These are phyloP conservation scores for Syzygium malaccense DNA, from an alignment of 441 rosid species.

Conservation along the genomic window DNA sequence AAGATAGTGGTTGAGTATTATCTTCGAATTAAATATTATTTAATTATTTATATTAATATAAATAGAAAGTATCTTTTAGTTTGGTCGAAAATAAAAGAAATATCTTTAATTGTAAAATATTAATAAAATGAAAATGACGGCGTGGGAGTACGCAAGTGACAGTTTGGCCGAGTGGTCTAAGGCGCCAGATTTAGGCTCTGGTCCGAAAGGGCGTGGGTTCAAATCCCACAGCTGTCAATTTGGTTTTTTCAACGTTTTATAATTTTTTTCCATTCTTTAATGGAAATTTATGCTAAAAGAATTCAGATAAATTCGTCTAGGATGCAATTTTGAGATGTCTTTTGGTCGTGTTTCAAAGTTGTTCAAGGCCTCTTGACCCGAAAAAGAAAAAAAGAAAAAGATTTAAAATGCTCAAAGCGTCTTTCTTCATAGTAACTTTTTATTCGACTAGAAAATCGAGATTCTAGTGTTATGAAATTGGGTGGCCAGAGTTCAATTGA, in stretches of 20 bases:
- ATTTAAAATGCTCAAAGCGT: background rate
- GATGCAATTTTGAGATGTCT: background rate
- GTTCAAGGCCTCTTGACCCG: background rate
- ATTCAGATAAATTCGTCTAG: background rate
- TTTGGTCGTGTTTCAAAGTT: background rate
- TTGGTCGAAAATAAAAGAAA: too few relatives aligned
- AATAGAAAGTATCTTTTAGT: too few relatives aligned
- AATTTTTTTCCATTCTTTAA: background rate
- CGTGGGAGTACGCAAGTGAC: background rate
- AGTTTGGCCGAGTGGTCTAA: slow-evolving; percentile 13
- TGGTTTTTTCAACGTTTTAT: background rate
- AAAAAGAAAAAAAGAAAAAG: rapidly evolving
- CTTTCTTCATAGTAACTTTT: rapidly evolving
- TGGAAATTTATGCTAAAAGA: background rate
- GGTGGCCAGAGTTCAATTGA: background rate
- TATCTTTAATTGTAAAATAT: too few relatives aligned
- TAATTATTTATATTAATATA: too few relatives aligned
- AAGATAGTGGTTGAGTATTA: background rate
- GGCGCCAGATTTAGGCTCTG: slow-evolving; percentile 11
- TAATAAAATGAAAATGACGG: too few relatives aligned
- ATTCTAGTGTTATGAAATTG: background rate
- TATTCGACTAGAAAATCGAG: rapidly evolving
- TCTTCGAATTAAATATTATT: background rate
- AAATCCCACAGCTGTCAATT: background rate
- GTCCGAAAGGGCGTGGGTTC: slow-evolving; percentile 14